These are phyloP conservation scores for Fomitopsis betulina DNA, from an alignment of 1,284 basidiomycete species.

Conservation along the genomic window DNA sequence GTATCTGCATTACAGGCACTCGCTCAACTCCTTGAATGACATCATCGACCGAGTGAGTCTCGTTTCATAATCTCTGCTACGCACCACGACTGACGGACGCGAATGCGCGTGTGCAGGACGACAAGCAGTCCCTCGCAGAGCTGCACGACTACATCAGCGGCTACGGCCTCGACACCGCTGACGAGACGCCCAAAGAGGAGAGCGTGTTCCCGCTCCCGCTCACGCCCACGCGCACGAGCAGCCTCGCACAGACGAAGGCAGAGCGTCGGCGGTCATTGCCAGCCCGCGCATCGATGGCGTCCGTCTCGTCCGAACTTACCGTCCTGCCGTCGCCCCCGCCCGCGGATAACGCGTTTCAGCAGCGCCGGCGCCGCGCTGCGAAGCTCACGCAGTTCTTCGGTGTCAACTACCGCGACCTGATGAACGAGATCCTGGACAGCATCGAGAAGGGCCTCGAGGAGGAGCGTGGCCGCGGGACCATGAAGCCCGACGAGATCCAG, in stretches of 20 bases:
- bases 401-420: constrained; percentile 71
- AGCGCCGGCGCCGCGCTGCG: constrained; percentile 65
- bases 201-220: constrained; percentile 12
- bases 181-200: constrained; percentile 10
- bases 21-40: constrained; percentile 69
- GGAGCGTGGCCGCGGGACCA: constrained; percentile 55
- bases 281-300: constrained; percentile 54
- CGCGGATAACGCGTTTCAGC: constrained; percentile 55
- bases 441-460: constrained; percentile 72
- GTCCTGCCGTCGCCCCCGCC: constrained; percentile 35
- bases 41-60: constrained; percentile 66
- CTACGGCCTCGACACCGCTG: constrained; percentile 22
- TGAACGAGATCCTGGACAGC: constrained; percentile 71
- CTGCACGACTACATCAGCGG: constrained; percentile 63
- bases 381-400: constrained; percentile 83
- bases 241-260: constrained; percentile 17
- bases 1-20: constrained; percentile 74
- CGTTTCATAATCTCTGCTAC: constrained; percentile 1
- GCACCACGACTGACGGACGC: constrained; percentile 3
- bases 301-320: constrained; percentile 47
- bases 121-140: constrained; percentile 65
- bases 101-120: constrained; percentile 45
- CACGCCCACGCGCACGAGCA: constrained; percentile 9
- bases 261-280: constrained; percentile 71
- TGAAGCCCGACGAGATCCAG: constrained; percentile 65